phyloP scores from a whole-genome alignment of 805 yeast genomes.

The Lipomyces oligophaga region DNA sequence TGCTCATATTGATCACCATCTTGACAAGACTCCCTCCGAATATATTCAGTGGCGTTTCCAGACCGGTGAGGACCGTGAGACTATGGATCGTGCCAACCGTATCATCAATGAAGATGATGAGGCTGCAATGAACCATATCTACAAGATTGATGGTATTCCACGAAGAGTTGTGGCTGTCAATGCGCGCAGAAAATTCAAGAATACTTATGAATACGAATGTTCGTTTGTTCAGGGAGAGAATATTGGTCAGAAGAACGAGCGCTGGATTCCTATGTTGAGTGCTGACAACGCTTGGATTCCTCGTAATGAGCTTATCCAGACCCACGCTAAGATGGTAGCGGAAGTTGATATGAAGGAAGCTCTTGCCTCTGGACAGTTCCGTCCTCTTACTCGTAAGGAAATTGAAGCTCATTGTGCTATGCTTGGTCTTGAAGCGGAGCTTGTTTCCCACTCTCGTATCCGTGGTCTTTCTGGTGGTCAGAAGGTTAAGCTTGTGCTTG shows the following conservation, averaged over 20 bases:
- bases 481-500: slow-evolving; percentile 98
- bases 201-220: slow-evolving; percentile 99
- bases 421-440: slow-evolving; percentile 98
- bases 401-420: slow-evolving; percentile 97
- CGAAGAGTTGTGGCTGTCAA: slow-evolving; percentile 94
- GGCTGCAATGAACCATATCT: slow-evolving; percentile 98
- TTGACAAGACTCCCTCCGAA: slow-evolving; percentile 99
- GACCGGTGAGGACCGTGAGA: slow-evolving; percentile 99
- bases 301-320: slow-evolving; percentile 96
- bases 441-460: slow-evolving; percentile 99
- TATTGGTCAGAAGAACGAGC: slow-evolving; percentile 97
- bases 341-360: slow-evolving; percentile 99
- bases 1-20: slow-evolving; percentile 97
- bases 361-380: slow-evolving; percentile 99
- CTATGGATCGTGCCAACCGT: slow-evolving; percentile 99
- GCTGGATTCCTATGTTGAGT: slow-evolving; percentile 99
- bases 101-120: slow-evolving; percentile 96
- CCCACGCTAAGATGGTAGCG: slow-evolving; percentile 98
- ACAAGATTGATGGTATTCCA: slow-evolving; percentile 97
- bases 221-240: slow-evolving; percentile 97
- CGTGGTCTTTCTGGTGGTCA: slow-evolving; percentile 99
- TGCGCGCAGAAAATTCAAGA: slow-evolving; percentile 99
- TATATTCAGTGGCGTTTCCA: slow-evolving; percentile 99
- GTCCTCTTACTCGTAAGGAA: slow-evolving; percentile 99
- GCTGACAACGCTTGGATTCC: slow-evolving; percentile 99